These are phyloP conservation scores for Coemansia sp. DNA, from an alignment of 192 early-diverging fungal genomes.

Conservation along the genomic window DNA sequence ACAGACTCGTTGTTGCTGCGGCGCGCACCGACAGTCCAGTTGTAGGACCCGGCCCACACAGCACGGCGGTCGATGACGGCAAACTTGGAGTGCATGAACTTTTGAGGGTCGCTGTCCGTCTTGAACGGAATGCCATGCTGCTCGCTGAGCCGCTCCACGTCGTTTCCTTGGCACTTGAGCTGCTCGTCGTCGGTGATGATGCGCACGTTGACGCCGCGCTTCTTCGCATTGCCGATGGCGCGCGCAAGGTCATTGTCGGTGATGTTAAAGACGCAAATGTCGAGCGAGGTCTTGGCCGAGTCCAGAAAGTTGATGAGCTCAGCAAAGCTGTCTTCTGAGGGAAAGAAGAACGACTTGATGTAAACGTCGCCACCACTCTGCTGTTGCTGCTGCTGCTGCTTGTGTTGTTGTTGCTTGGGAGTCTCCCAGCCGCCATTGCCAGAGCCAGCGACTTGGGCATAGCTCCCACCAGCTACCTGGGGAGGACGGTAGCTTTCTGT, in stretches of 20 bases:
- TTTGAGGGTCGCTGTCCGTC: slow-evolving; percentile 47
- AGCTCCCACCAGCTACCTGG: slow-evolving; percentile 15
- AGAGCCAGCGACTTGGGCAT: slow-evolving; percentile 33
- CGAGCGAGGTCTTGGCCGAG: slow-evolving; percentile 60
- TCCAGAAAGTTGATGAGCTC: slow-evolving; percentile 58
- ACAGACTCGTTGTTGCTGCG: slow-evolving; percentile 70
- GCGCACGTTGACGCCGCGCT: slow-evolving; percentile 59
- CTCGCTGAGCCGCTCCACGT: slow-evolving; percentile 56
- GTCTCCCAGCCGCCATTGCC: slow-evolving; percentile 31
- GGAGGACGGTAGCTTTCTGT: slow-evolving; percentile 29
- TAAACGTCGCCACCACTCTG: slow-evolving; percentile 27
- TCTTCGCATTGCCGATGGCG: slow-evolving; percentile 62
- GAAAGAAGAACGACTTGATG: slow-evolving; percentile 60
- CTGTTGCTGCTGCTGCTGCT: slow-evolving; percentile 11
- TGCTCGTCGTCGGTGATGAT: slow-evolving; percentile 75
- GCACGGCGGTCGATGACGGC: slow-evolving; percentile 61
- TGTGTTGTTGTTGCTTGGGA: slow-evolving; percentile 9
- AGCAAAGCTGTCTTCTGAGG: slow-evolving; percentile 62
- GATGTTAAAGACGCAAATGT: slow-evolving; percentile 74
- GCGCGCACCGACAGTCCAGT: slow-evolving; percentile 59
- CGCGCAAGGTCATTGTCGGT: slow-evolving; percentile 72
- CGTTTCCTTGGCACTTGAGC: slow-evolving; percentile 59
- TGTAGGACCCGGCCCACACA: slow-evolving; percentile 63
- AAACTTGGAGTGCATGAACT: slow-evolving; percentile 76
- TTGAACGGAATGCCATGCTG: slow-evolving; percentile 57